Evolutionary conservation across 2,329 filamentous ascomycete genomes (phyloP).

Genomic region (Ceratocystis ficicola): DNA sequence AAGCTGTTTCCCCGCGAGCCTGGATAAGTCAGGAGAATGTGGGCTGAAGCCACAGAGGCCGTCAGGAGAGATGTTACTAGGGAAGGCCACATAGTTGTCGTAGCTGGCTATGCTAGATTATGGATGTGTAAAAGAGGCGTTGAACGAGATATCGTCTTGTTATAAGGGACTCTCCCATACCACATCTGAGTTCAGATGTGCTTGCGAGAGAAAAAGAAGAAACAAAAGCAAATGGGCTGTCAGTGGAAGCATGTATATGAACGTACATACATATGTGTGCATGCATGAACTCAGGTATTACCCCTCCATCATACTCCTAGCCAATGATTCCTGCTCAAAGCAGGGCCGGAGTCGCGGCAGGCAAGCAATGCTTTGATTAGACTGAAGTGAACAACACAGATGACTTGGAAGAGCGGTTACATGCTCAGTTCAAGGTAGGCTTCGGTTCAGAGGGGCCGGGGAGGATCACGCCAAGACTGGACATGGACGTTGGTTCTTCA

Average conservation of each 20-base stretch:
- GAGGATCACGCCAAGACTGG: constrained; percentile 5
- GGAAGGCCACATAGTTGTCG: not conserved
- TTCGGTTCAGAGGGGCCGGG: not conserved
- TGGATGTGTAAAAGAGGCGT: not conserved
- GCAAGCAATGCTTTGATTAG: not conserved
- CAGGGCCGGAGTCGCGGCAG: not conserved
- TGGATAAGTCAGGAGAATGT: constrained; percentile 53
- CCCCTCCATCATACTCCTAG: not conserved
- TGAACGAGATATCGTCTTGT: not conserved
- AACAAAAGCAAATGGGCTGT: not conserved
- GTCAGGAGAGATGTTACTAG: constrained; percentile 8
- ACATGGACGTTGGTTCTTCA: not conserved
- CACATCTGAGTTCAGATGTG: not conserved
- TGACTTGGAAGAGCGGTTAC: constrained; percentile 1
- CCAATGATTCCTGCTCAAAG: not conserved
- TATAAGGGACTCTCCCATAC: not conserved
- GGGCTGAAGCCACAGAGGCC: constrained; percentile 27
- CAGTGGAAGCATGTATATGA: not conserved
- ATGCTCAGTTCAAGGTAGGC: not conserved
- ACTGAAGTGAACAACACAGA: not conserved
- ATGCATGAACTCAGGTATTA: not conserved
- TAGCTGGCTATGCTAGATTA: not conserved
- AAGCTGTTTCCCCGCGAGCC: constrained; percentile 56
- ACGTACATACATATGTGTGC: not conserved
- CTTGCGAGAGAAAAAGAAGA: not conserved